These are phyloP conservation scores for Pichia occidentalis DNA, from an alignment of 805 yeast genomes.

Conservation along the genomic window DNA sequence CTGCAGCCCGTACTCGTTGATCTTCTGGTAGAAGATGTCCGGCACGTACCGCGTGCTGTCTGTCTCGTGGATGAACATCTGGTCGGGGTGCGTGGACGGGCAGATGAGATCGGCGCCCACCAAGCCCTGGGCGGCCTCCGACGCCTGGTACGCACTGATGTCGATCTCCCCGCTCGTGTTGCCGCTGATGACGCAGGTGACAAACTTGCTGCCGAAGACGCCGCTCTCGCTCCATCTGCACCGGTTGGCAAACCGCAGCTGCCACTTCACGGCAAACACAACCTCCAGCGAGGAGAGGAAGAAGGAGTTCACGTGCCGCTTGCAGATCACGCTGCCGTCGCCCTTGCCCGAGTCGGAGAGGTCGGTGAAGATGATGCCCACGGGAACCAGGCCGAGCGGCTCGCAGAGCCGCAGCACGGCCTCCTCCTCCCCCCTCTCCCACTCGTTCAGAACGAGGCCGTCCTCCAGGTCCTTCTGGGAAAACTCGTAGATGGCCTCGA, in stretches of 20 bases:
- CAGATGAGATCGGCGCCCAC: constrained; percentile 78
- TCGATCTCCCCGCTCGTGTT: constrained; percentile 84
- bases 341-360: constrained; percentile 79
- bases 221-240: constrained; percentile 61
- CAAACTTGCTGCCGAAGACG: constrained; percentile 77
- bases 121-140: constrained; percentile 80
- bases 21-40: constrained; percentile 77
- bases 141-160: constrained; percentile 83
- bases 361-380: constrained; percentile 89
- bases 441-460: constrained; percentile 59
- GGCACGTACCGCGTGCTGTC: constrained; percentile 80
- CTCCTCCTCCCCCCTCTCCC: constrained; percentile 48
- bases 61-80: constrained; percentile 75
- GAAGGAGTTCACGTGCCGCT: constrained; percentile 87
- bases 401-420: constrained; percentile 50
- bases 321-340: constrained; percentile 85
- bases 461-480: constrained; percentile 83
- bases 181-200: constrained; percentile 92
- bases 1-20: constrained; percentile 81
- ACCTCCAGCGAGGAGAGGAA: constrained; percentile 87
- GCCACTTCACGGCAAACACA: constrained; percentile 75
- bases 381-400: constrained; percentile 55
- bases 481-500: constrained; percentile 91
- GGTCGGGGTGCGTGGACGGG: constrained; percentile 86
- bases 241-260: constrained; percentile 53